Evolutionary conservation across 2,329 filamentous ascomycete species (phyloP).

Genomic region (Fusarium bactridioides): DNA sequence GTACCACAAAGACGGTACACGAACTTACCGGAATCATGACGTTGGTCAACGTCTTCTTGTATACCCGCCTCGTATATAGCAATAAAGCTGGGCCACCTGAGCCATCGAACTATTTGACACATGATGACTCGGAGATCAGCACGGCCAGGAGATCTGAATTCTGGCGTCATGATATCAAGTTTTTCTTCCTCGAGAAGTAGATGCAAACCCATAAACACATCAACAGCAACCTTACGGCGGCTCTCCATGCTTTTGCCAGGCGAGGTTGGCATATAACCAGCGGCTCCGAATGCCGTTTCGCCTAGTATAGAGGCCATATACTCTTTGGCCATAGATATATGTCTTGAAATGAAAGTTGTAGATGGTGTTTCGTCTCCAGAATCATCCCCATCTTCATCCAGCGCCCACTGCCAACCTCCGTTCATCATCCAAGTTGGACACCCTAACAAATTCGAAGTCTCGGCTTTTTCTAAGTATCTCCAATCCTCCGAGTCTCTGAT

Average conservation of each 20-base stretch:
- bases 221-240: slow-evolving; percentile 67
- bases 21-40: slow-evolving; percentile 51
- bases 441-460: slow-evolving; percentile 57
- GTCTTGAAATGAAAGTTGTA: slow-evolving; percentile 56
- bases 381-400: slow-evolving; percentile 60
- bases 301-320: slow-evolving; percentile 70
- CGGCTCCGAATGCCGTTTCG: slow-evolving; percentile 57
- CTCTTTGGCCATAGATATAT: slow-evolving; percentile 68
- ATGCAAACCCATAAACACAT: slow-evolving; percentile 80
- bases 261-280: slow-evolving; percentile 73
- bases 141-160: slow-evolving; percentile 54
- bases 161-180: slow-evolving; percentile 67
- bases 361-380: slow-evolving; percentile 32
- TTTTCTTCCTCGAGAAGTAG: slow-evolving; percentile 90
- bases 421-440: slow-evolving; percentile 67
- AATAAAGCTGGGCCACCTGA: slow-evolving; percentile 70
- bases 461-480: slow-evolving; percentile 56
- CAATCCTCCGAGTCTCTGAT: slow-evolving; percentile 54
- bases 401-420: slow-evolving; percentile 75
- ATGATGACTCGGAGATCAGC: slow-evolving; percentile 74
- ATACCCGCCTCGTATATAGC: slow-evolving; percentile 61
- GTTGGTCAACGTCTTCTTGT: slow-evolving; percentile 54
- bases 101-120: slow-evolving; percentile 82
- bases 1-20: not conserved
- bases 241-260: slow-evolving; percentile 60